Evolutionary conservation across 192 early-diverging fungal species (phyloP), one percentile per base, ranked within the genome.

Genomic region (Coemansia biformis): DNA sequence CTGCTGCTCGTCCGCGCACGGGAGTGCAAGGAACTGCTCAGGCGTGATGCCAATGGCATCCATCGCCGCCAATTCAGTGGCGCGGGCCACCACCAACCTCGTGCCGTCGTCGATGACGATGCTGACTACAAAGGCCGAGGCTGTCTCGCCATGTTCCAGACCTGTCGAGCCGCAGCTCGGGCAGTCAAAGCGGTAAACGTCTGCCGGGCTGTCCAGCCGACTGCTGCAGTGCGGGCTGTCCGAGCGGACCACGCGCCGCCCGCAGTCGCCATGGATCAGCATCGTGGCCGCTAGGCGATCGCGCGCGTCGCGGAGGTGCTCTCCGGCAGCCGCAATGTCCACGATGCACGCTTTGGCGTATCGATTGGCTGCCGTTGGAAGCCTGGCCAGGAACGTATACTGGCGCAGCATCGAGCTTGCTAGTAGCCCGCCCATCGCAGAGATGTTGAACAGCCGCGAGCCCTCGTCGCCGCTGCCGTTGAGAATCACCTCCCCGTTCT

Each of bases 91-190:
- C 1, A 41, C 29, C 18, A 41, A 39, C 0, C 18, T 46, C 2
- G 68, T 72, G 7, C 68, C 68, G 16, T 72, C 68, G 36, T 72
- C 61, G 8, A 72, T 44, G 14, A 12, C 17, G 0, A 46, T 15
- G 22, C 29, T 21, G 24, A 72, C 23, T 4, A 33, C 32, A 53
- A 64, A 72, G 15, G 41, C 56, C 6, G 68, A 35, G 6, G 33
- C 49, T 14, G 59, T 52, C 7, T 59, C 52, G 16, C 36, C 43
- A 3, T 22, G 14, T 5, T 26, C 29, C 17, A 67, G 30, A 21
- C 13, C 28, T 0, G 22, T n/a, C 1, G 13, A n/a, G 28, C 43
- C 13, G 44, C 64, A 67, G 34, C 51, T 36, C 4, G 36, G 57
- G 19, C 64, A 67, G 21, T 46, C 52, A 43, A 67, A 67, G 9